phyloP scores from a whole-genome alignment of 2,329 filamentous ascomycete genomes.

The Fusarium sp. region DNA sequence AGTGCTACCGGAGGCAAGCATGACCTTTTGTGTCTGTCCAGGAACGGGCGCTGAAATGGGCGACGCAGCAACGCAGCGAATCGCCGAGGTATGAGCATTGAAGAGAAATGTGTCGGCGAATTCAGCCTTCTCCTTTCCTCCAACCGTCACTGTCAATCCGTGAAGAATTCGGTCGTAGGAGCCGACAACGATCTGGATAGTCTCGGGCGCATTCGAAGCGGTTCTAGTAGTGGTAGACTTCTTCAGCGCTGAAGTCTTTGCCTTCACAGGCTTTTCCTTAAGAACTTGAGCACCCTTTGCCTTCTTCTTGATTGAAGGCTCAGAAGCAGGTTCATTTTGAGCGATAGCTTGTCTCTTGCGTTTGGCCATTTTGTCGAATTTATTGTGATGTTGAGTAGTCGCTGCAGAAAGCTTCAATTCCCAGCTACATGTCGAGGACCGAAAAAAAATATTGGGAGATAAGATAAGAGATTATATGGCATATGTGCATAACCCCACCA shows the following conservation, averaged over 20 bases:
- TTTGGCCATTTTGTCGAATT: conserved; percentile 54
- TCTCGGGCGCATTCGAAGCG: conserved; percentile 51
- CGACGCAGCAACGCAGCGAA: conserved; percentile 88
- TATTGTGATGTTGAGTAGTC: conserved; percentile 13
- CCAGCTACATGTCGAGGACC: neutral
- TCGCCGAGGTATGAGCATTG: conserved; percentile 89
- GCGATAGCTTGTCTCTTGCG: conserved; percentile 56
- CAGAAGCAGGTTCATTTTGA: conserved; percentile 38
- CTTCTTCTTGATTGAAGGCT: conserved; percentile 44
- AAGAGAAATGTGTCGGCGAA: conserved; percentile 97
- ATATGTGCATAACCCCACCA: conserved; percentile 37
- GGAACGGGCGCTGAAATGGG: conserved; percentile 70
- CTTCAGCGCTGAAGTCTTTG: conserved; percentile 28
- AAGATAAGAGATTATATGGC: conserved; percentile 44
- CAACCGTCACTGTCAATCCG: conserved; percentile 81
- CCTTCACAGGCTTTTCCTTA: conserved; percentile 26
- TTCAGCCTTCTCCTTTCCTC: conserved; percentile 56
- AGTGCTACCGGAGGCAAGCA: conserved; percentile 89
- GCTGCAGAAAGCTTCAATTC: conserved; percentile 7
- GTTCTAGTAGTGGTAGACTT: conserved; percentile 30
- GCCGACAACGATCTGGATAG: conserved; percentile 90
- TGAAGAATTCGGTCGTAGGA: conserved; percentile 95
- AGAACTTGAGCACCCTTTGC: conserved; percentile 25
- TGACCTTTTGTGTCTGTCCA: conserved; percentile 79
- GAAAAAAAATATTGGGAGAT: conserved; percentile 45